Conservation (phyloP, 228 moss, liverwort and hornwort genomes). For the Sphagnum magellanicum region DNA sequence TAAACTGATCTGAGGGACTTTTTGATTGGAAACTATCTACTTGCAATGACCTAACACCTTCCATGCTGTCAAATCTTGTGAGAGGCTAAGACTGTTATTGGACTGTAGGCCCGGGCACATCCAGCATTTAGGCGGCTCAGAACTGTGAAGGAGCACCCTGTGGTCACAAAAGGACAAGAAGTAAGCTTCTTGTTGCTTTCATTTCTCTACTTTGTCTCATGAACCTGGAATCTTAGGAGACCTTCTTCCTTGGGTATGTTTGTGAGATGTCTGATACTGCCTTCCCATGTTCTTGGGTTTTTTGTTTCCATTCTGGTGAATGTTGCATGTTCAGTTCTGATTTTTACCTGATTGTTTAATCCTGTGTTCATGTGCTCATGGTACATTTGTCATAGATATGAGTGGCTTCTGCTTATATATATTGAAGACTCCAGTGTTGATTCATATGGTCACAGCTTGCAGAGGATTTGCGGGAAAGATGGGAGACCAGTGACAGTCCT, state of each 20-base stretch:
- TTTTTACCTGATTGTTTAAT: too few relatives aligned
- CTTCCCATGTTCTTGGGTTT: not conserved
- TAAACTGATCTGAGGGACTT: not conserved
- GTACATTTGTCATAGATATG: not conserved
- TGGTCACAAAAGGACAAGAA: constrained; percentile 93
- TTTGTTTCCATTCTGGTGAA: not conserved
- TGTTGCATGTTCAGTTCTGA: not conserved
- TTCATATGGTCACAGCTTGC: constrained; percentile 48
- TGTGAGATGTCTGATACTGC: not conserved
- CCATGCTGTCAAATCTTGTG: too few relatives aligned
- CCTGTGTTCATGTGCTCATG: not conserved
- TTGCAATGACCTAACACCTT: too few relatives aligned
- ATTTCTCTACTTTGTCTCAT: not conserved
- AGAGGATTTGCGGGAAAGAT: constrained; percentile 94
- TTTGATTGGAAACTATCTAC: too few relatives aligned
- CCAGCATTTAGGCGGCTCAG: constrained; percentile 73
- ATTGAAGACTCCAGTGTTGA: too few relatives aligned
- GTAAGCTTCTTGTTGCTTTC: constrained; percentile 20
- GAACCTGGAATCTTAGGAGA: not conserved
- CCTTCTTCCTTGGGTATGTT: not conserved
- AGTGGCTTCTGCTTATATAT: not conserved
- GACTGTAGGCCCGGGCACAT: constrained; percentile 73
- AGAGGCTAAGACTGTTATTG: not conserved
- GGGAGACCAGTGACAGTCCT: constrained; percentile 99
- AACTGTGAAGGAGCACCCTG: constrained; percentile 77